These are phyloP conservation scores for Farysia itapuensis DNA, from an alignment of 1,284 basidiomycete genomes.

Conservation along the genomic window DNA sequence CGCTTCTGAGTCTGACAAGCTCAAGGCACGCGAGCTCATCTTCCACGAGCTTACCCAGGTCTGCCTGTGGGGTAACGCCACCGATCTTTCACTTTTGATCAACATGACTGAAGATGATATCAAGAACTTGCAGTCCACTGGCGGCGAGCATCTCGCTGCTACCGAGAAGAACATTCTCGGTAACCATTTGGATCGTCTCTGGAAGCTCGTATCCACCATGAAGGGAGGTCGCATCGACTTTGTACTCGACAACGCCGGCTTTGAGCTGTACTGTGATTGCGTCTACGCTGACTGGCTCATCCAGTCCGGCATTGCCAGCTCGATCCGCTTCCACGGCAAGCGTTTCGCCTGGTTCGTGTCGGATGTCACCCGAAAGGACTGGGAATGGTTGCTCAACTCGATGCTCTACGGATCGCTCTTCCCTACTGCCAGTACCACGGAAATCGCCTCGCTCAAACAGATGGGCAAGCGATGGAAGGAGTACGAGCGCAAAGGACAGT, in stretches of 20 bases:
- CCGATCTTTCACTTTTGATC: conserved; percentile 90
- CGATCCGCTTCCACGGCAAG: conserved; percentile 88
- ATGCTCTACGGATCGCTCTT: conserved; percentile 60
- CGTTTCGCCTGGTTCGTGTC: conserved; percentile 63
- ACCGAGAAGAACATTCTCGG: conserved; percentile 95
- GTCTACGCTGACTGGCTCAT: conserved; percentile 87
- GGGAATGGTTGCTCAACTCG: conserved; percentile 74
- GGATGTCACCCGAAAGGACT: conserved; percentile 95
- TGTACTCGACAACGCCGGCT: conserved; percentile 79
- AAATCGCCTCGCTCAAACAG: conserved; percentile 77
- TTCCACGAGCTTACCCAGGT: conserved; percentile 88
- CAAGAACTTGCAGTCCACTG: conserved; percentile 93
- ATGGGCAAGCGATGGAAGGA: conserved; percentile 87
- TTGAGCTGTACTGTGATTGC: conserved; percentile 94
- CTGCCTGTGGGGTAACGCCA: conserved; percentile 61
- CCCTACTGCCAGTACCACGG: conserved; percentile 81
- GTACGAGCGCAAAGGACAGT: conserved; percentile 88
- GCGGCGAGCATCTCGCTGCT: conserved; percentile 88
- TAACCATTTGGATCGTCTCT: conserved; percentile 77
- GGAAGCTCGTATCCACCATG: conserved; percentile 73
- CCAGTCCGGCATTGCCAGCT: conserved; percentile 80
- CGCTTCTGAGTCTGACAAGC: conserved; percentile 67
- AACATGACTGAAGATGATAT: conserved; percentile 99
- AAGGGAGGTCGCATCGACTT: conserved; percentile 62
- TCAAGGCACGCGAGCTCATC: conserved; percentile 80